Conservation (phyloP, 371 early-diverging fungal genomes). For the Nematocida ausubeli region DNA sequence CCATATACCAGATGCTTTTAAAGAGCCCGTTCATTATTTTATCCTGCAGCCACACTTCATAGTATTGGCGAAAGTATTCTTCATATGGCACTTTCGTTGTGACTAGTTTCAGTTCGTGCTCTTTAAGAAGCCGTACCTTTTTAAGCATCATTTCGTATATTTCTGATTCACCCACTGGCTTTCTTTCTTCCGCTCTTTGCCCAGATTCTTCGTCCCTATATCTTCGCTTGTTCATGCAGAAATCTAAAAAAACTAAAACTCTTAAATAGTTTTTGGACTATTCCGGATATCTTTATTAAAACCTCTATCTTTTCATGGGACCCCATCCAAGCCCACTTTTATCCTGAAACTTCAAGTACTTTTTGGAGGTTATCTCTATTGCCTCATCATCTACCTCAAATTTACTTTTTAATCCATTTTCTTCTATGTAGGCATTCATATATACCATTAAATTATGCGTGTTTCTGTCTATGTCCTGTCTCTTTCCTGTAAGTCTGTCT, state of each 20-base stretch:
- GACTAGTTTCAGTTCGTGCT: slow-evolving; percentile 27
- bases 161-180: background rate
- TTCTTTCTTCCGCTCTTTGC: background rate
- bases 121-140: slow-evolving; percentile 5
- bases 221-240: slow-evolving; percentile 34
- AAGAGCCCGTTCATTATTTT: slow-evolving; percentile 7
- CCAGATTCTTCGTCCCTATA: background rate
- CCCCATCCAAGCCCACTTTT: slow-evolving; percentile 45
- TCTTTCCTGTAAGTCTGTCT: background rate
- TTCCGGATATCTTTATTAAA: too few relatives aligned
- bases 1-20: slow-evolving; percentile 20
- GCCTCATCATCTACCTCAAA: background rate
- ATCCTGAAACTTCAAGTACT: slow-evolving; percentile 48
- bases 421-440: background rate
- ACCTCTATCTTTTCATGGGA: slow-evolving; percentile 34
- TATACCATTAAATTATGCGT: slow-evolving; percentile 16
- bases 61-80: slow-evolving; percentile 24
- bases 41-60: slow-evolving; percentile 36
- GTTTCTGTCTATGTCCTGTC: slow-evolving; percentile 8
- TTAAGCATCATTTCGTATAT: slow-evolving; percentile 2
- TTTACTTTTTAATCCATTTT: background rate
- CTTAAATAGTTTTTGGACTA: slow-evolving; percentile 18
- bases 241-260: slow-evolving; percentile 30
- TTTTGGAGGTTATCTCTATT: slow-evolving; percentile 1
- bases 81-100: slow-evolving; percentile 5